Evolutionary conservation across 148 eudicot genomes (phyloP), one percentile per base, ranked within the genome.

Genomic region (Pharnaceum exiguum): DNA sequence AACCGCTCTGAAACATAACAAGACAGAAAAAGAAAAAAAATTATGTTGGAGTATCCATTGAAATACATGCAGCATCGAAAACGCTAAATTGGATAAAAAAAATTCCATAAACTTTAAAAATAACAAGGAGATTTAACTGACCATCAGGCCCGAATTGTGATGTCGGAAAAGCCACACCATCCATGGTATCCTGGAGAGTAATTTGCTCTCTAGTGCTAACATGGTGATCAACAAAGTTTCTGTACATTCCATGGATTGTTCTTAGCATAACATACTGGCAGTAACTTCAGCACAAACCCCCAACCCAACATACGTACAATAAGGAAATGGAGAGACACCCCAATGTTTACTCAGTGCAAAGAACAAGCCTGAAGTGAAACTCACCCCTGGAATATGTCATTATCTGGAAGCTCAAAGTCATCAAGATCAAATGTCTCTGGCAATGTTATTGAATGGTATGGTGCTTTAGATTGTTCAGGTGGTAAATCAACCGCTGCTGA

Each of bases 401-500:
- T 78, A 48, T 88, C 94, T 21, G 98, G 98, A 59, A 93, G 84
- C 80, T 93, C 99, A 79, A 93, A 93, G 62, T 88, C 96, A 69
- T 93, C 99, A 62, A 93, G 96, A 77, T 93, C 96, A 71, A 93
- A 93, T 51, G 96, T 93, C 78, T 93, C 99, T 11, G 99, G 99
- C 65, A 93, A 73, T 45, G 99, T 88, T 63, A 93, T 88, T 19
- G 99, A 85, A 67, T 93, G 99, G 63, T 88, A 88, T n/a, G 96
- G 99, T 16, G 99, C 99, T 71, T 85, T 88, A 25, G 99, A 81
- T 66, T 88, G 86, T 71, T 91, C 99, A 52, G 96, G 96, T 18
- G 96, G 99, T 47, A 93, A 86, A 77, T 93, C 96, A 59, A 93
- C 96, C 25, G 94, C 87, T 23, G 96, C 67, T 7, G 99, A 85